phyloP scores from a whole-genome alignment of 495 filamentous ascomycete genomes.

The Aspergillus nidulans region DNA sequence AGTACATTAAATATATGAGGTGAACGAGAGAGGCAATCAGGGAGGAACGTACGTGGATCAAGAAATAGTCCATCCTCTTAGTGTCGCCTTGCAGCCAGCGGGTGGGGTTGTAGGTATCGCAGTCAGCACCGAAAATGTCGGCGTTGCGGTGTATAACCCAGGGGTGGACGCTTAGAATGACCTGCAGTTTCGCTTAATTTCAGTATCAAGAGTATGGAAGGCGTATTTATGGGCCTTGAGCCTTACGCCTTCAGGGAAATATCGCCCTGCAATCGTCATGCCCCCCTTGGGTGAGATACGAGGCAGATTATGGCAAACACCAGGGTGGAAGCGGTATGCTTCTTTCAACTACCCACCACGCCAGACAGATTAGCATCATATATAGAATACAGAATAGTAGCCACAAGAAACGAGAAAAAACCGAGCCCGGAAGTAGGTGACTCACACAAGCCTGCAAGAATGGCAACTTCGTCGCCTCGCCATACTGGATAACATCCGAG shows the following conservation, averaged over 20 bases:
- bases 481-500: conserved; percentile 22
- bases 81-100: conserved; percentile 33
- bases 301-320: conserved; percentile 23
- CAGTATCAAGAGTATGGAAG: no score
- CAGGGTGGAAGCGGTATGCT: conserved; percentile 43
- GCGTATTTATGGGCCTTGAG: no score
- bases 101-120: conserved; percentile 27
- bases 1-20: neutral
- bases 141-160: conserved; percentile 42
- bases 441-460: conserved; percentile 37
- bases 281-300: conserved; percentile 28
- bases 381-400: no score
- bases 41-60: conserved; percentile 25
- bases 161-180: conserved; percentile 39
- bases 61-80: conserved; percentile 28
- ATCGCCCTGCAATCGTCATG: conserved; percentile 26
- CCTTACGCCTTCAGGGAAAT: conserved; percentile 35
- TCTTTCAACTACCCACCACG: conserved; percentile 42
- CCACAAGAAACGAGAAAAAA: neutral
- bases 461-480: conserved; percentile 25
- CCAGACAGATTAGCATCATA: neutral
- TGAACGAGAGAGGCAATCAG: neutral
- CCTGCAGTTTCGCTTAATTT: conserved; percentile 16
- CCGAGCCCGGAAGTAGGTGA: no score
- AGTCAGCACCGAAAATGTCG: conserved; percentile 41